A percentile compares a stretch with the other conserved stretches of the same genome.
Conservation (phyloP, 208 protist genomes). For the Wallacemonas sp. region DNA sequence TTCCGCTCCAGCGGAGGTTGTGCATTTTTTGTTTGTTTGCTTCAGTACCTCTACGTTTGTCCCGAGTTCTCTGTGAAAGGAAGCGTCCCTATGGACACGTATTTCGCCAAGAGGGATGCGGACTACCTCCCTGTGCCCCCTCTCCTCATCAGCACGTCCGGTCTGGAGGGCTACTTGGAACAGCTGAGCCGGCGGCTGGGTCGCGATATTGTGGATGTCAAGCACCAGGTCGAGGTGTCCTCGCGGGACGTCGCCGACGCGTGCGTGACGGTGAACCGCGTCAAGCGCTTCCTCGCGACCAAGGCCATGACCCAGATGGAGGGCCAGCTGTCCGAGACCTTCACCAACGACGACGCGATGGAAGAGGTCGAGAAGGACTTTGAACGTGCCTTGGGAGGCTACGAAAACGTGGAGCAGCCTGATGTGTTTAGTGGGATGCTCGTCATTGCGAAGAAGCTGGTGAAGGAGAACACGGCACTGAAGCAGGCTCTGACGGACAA, state of each 20-base stretch:
- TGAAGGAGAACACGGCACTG: slow-evolving; percentile 18
- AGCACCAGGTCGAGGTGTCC: slow-evolving; percentile 16
- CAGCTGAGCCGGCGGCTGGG: slow-evolving; percentile 31
- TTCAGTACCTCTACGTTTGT: no score
- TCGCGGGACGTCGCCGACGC: slow-evolving; percentile 18
- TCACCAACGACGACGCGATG: slow-evolving; percentile 3
- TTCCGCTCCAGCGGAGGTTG: no score
- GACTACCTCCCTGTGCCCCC: slow-evolving; percentile 37
- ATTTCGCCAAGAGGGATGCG: slow-evolving; percentile 15
- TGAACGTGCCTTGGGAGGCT: background rate
- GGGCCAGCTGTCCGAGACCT: slow-evolving; percentile 20
- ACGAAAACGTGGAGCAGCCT: slow-evolving; percentile 3
- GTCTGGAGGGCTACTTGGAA: slow-evolving; percentile 46
- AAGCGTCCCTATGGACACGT: slow-evolving; percentile 16
- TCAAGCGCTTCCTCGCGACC: slow-evolving; percentile 34
- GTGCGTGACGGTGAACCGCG: slow-evolving; percentile 14
- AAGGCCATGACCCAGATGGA: slow-evolving; percentile 25
- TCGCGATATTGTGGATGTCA: slow-evolving; percentile 27
- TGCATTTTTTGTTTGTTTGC: no score
- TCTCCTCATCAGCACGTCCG: slow-evolving; percentile 36
- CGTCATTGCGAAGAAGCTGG: slow-evolving; percentile 19
- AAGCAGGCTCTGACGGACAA: slow-evolving; percentile 7
- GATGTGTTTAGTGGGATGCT: slow-evolving; percentile 23
- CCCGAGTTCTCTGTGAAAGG: no score
- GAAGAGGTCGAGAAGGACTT: slow-evolving; percentile 3